Conservation (phyloP, 805 yeast genomes). For the Ogataea thermomethanolica region DNA sequence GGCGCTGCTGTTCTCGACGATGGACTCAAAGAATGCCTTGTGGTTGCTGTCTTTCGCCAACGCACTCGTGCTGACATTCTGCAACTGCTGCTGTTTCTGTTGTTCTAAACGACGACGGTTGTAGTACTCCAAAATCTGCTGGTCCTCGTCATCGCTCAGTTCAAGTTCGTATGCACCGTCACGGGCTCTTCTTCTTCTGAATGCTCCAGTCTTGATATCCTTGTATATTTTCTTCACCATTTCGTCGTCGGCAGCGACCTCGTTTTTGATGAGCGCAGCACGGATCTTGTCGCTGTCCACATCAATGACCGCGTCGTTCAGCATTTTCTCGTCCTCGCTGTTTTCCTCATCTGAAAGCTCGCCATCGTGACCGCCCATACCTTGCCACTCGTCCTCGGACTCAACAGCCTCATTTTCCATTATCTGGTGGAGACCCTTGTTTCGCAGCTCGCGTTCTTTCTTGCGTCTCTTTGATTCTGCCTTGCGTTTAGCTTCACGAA, state of each 20-base stretch:
- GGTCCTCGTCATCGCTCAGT: constrained; percentile 74
- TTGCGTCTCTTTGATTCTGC: constrained; percentile 25
- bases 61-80: constrained; percentile 41
- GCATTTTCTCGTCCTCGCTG: constrained; percentile 74
- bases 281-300: constrained; percentile 58
- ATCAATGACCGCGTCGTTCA: constrained; percentile 63
- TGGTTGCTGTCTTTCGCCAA: constrained; percentile 53
- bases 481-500: constrained; percentile 17
- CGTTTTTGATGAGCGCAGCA: constrained; percentile 54
- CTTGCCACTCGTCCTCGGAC: constrained; percentile 86
- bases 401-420: constrained; percentile 84
- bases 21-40: constrained; percentile 64
- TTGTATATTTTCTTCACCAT: constrained; percentile 64
- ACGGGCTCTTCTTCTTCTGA: constrained; percentile 54
- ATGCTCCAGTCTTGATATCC: constrained; percentile 70
- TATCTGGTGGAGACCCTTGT: constrained; percentile 54
- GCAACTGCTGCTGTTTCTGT: constrained; percentile 42
- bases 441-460: constrained; percentile 50
- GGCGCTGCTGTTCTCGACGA: constrained; percentile 38
- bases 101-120: constrained; percentile 39
- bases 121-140: constrained; percentile 40
- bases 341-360: constrained; percentile 56
- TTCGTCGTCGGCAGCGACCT: constrained; percentile 57
- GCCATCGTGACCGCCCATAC: constrained; percentile 72
- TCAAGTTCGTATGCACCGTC: constrained; percentile 56